Percentiles rank a stretch among this genome's conserved stretches.
phyloP scores from a whole-genome alignment of 1,284 basidiomycete species.

The Phlebopus sp. region DNA sequence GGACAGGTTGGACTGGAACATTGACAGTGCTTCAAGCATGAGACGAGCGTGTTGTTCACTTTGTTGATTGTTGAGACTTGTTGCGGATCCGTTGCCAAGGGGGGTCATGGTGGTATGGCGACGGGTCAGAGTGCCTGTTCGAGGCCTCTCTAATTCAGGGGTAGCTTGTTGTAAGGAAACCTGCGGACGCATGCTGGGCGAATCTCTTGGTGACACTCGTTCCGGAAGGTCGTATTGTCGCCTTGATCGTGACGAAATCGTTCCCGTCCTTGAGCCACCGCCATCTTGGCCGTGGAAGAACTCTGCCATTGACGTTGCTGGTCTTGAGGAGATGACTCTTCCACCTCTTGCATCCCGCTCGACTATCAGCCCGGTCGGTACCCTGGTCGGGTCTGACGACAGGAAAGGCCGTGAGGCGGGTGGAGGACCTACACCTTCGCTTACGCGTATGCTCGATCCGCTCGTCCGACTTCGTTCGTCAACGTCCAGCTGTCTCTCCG shows the following conservation, averaged over 20 bases:
- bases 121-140: slow-evolving; percentile 11
- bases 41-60: slow-evolving; percentile 60
- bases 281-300: slow-evolving; percentile 16
- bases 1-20: slow-evolving; percentile 65
- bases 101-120: slow-evolving; percentile 21
- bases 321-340: slow-evolving; percentile 21
- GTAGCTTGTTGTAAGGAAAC: slow-evolving; percentile 18
- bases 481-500: slow-evolving; percentile 10
- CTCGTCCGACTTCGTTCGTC: slow-evolving; percentile 19
- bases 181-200: slow-evolving; percentile 16
- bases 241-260: slow-evolving; percentile 19
- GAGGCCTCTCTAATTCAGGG: slow-evolving; percentile 16
- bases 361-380: slow-evolving; percentile 11
- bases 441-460: slow-evolving; percentile 12
- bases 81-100: slow-evolving; percentile 12
- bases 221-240: slow-evolving; percentile 27
- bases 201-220: slow-evolving; percentile 21
- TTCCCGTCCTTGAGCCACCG: slow-evolving; percentile 7
- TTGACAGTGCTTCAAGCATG: slow-evolving; percentile 62
- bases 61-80: slow-evolving; percentile 24
- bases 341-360: slow-evolving; percentile 22
- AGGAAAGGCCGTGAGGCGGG: slow-evolving; percentile 24
- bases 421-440: slow-evolving; percentile 19
- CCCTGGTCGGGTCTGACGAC: slow-evolving; percentile 27
- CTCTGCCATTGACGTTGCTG: slow-evolving; percentile 34